Percentiles rank a stretch among this genome's conserved stretches.
Conservation (phyloP, 2,329 filamentous ascomycete genomes). For the Xylariaceae sp. region DNA sequence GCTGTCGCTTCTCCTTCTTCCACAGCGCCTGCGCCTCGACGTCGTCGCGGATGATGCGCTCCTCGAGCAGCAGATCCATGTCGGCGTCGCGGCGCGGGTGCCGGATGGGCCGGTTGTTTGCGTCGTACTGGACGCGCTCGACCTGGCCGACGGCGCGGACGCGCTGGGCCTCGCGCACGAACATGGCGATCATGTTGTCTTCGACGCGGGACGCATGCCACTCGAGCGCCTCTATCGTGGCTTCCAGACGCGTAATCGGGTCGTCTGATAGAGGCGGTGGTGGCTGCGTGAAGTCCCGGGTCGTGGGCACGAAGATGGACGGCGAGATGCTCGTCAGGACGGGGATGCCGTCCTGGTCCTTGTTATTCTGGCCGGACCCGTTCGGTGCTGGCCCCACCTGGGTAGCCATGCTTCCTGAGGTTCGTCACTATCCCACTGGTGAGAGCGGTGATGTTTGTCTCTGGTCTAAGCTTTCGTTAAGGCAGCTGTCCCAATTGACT, state of each 20-base stretch:
- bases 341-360: conserved; percentile 21
- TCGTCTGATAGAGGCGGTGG: conserved; percentile 22
- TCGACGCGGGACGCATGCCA: conserved; percentile 26
- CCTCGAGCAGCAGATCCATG: conserved; percentile 9
- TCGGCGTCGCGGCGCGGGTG: not conserved
- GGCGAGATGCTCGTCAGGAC: conserved; percentile 21
- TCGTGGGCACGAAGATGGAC: conserved; percentile 27
- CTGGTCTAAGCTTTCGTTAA: not conserved
- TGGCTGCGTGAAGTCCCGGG: conserved; percentile 27
- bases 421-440: not conserved
- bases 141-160: conserved; percentile 5
- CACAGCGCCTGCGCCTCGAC: not conserved
- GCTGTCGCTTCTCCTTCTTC: not conserved
- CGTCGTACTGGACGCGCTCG: conserved; percentile 9
- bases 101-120: conserved; percentile 3
- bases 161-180: conserved; percentile 18
- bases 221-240: conserved; percentile 22
- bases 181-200: conserved; percentile 25
- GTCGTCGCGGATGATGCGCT: conserved; percentile 10
- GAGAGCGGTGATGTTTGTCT: not conserved
- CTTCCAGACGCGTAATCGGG: conserved; percentile 10
- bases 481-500: too few relatives aligned
- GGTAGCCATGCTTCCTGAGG: conserved; percentile 4
- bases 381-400: not conserved
- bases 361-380: too few relatives aligned